Conservation (phyloP, 2,329 filamentous ascomycete species). For the Colletotrichum orchidophilum region DNA sequence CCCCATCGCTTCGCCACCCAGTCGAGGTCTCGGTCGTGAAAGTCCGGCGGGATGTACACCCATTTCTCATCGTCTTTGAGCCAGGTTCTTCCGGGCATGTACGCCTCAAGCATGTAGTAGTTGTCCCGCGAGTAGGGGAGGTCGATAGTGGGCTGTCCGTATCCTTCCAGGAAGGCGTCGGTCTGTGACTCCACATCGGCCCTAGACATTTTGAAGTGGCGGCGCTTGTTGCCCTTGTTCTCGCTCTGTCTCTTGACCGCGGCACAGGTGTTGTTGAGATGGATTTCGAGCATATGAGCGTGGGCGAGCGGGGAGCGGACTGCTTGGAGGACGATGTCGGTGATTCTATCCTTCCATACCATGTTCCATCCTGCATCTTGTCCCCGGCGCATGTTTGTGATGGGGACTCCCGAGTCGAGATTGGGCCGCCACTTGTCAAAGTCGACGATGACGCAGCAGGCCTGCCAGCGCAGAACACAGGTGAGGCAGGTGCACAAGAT, state of each 20-base stretch:
- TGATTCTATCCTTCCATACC: conserved; percentile 53
- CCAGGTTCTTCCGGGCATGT: conserved; percentile 66
- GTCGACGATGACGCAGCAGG: conserved; percentile 62
- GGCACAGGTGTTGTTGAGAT: conserved; percentile 41
- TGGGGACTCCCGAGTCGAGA: conserved; percentile 60
- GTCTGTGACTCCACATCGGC: conserved; percentile 55
- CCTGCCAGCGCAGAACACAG: conserved; percentile 66
- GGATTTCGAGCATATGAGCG: conserved; percentile 48
- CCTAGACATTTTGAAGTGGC: conserved; percentile 44
- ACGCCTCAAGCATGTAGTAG: conserved; percentile 68
- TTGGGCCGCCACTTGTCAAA: conserved; percentile 64
- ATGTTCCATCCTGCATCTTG: conserved; percentile 59
- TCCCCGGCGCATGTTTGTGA: conserved; percentile 61
- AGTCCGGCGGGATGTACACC: conserved; percentile 55
- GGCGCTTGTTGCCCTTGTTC: conserved; percentile 58
- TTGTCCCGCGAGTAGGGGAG: conserved; percentile 65
- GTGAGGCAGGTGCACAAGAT: conserved; percentile 66
- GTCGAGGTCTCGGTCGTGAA: conserved; percentile 50
- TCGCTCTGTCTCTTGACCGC: conserved; percentile 50
- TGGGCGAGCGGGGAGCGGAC: conserved; percentile 59
- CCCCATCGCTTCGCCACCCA: conserved; percentile 18
- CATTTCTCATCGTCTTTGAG: conserved; percentile 53
- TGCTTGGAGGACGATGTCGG: conserved; percentile 54
- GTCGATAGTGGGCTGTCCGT: conserved; percentile 60
- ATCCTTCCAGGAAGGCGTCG: conserved; percentile 60